Conservation (phyloP, 1,284 basidiomycete species). For the Cerioporus squamosus region DNA sequence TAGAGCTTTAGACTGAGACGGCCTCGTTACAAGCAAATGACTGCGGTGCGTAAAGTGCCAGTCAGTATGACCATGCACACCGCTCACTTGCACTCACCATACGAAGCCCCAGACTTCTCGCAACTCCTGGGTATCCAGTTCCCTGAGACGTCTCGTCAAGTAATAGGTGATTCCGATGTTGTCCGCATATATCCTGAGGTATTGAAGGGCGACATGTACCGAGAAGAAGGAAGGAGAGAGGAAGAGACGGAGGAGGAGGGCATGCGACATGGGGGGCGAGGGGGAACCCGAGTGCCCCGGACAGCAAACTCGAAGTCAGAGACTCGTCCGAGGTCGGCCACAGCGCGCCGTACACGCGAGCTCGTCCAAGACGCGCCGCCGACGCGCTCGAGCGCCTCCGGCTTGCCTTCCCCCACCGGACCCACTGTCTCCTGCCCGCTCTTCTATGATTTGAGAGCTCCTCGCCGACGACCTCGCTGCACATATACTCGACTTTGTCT, state of each 20-base stretch:
- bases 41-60: slow-evolving; percentile 45
- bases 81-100: slow-evolving; percentile 59
- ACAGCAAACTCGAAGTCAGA: neutral
- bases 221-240: slow-evolving; percentile 90
- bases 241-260: slow-evolving; percentile 84
- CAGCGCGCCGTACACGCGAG: neutral
- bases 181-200: slow-evolving; percentile 87
- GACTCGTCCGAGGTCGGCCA: neutral
- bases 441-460: neutral
- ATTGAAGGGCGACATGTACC: slow-evolving; percentile 88
- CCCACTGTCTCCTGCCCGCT: neutral
- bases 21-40: slow-evolving; percentile 89
- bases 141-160: slow-evolving; percentile 81
- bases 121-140: slow-evolving; percentile 80
- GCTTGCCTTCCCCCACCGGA: slow-evolving; percentile 1
- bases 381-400: slow-evolving; percentile 1
- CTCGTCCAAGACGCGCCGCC: neutral
- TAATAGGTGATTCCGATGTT: slow-evolving; percentile 98
- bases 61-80: slow-evolving; percentile 13
- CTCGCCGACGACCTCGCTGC: neutral
- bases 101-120: slow-evolving; percentile 97
- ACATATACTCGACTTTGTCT: neutral
- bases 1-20: slow-evolving; percentile 87
- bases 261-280: slow-evolving; percentile 60
- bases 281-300: neutral